Evolutionary conservation across 1,284 basidiomycete genomes (phyloP).

Genomic region (Moniliophthora roreri): DNA sequence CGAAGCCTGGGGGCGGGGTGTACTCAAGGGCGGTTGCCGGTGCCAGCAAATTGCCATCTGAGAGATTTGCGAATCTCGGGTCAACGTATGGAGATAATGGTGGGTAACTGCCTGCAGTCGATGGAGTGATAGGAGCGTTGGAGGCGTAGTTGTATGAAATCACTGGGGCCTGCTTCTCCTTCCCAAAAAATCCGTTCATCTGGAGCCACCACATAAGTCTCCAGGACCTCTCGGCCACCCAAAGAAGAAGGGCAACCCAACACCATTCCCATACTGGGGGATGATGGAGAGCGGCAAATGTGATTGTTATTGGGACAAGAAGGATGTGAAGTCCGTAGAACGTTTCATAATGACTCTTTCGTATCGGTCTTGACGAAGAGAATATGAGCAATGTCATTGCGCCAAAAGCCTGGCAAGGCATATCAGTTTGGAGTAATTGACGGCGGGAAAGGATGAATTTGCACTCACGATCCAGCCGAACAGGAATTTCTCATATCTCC

Average conservation of each 20-base stretch:
- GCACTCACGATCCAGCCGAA: conserved; percentile 73
- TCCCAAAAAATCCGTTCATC: conserved; percentile 53
- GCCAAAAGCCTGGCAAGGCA: conserved; percentile 56
- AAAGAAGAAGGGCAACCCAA: conserved; percentile 61
- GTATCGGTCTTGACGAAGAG: conserved; percentile 62
- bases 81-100: conserved; percentile 15
- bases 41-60: conserved; percentile 11
- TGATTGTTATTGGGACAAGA: conserved; percentile 62
- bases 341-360: conserved; percentile 70
- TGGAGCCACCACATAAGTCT: conserved; percentile 62
- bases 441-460: conserved; percentile 4
- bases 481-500: conserved; percentile 70
- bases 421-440: conserved; percentile 7
- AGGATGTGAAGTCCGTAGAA: conserved; percentile 78
- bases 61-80: conserved; percentile 8
- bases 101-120: conserved; percentile 11
- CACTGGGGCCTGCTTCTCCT: conserved; percentile 9
- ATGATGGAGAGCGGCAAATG: conserved; percentile 68
- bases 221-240: conserved; percentile 66
- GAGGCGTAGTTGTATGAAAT: conserved; percentile 16
- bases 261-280: conserved; percentile 72
- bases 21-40: conserved; percentile 28
- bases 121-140: not conserved
- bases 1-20: conserved; percentile 65
- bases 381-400: conserved; percentile 68